These are phyloP conservation scores for Kandelia obovata DNA, from an alignment of 345 rosid genomes.

Conservation along the genomic window DNA sequence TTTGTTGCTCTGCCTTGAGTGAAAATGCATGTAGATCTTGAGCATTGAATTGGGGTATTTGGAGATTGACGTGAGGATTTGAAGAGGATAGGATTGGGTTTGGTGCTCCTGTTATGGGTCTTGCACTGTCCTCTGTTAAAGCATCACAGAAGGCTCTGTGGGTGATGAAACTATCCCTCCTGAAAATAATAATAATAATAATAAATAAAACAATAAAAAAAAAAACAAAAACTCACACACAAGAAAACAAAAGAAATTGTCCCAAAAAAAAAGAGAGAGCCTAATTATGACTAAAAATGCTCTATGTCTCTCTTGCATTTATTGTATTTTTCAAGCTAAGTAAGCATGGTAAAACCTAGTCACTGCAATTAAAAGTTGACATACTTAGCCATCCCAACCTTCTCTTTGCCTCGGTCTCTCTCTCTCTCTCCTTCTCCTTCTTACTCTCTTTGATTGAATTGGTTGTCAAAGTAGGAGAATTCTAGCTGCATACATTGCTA, in stretches of 20 bases:
- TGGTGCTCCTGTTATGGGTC: conserved; percentile 27
- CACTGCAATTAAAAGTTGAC: conserved; percentile 24
- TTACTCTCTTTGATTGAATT: not conserved
- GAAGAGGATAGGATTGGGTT: conserved; percentile 23
- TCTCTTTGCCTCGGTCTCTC: not conserved
- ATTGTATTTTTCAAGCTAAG: conserved; percentile 3
- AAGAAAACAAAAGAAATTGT: conserved; percentile 30
- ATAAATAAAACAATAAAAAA: not conserved
- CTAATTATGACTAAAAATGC: conserved; percentile 13
- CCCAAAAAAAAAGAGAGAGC: conserved; percentile 9
- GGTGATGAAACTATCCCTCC: conserved; percentile 93
- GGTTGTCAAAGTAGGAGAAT: conserved; percentile 3
- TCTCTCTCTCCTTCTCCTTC: not conserved
- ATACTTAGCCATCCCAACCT: conserved; percentile 18
- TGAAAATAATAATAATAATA: conserved; percentile 21
- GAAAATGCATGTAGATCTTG: conserved; percentile 37
- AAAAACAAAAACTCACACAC: conserved; percentile 5
- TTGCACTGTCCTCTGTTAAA: conserved; percentile 62
- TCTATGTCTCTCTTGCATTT: conserved; percentile 9
- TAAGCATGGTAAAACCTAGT: conserved; percentile 36
- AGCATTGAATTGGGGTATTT: conserved; percentile 37
- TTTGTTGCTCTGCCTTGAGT: conserved; percentile 50
- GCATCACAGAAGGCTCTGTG: conserved; percentile 99
- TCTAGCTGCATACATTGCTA: no score
- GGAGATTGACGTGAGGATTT: not conserved